Evolutionary conservation across 2,329 filamentous ascomycete genomes (phyloP).

Genomic region (Penicillium griseofulvum): DNA sequence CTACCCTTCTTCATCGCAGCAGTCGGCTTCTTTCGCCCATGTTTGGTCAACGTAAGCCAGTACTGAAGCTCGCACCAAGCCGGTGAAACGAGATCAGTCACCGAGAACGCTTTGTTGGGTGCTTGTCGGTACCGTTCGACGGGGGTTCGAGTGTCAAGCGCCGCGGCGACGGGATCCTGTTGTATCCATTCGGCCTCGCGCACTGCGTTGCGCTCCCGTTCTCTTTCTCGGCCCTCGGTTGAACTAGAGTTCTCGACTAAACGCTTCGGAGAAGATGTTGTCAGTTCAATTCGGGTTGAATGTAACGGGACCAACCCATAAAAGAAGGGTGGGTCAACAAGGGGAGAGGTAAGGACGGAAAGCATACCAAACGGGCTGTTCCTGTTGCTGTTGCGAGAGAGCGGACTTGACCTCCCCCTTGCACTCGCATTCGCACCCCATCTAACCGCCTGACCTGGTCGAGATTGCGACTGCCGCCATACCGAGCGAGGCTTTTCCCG

Average conservation of each 20-base stretch:
- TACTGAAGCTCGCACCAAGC: constrained; percentile 97
- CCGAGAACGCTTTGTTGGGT: constrained; percentile 75
- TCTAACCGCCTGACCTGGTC: constrained; percentile 15
- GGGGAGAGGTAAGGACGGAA: background rate
- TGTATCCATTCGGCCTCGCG: constrained; percentile 28
- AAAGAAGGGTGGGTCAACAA: constrained; percentile 12
- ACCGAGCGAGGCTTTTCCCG: constrained; percentile 37
- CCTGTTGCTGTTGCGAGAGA: constrained; percentile 26
- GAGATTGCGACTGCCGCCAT: constrained; percentile 19
- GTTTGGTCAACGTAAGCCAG: constrained; percentile 76
- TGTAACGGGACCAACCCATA: background rate
- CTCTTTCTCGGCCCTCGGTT: constrained; percentile 34
- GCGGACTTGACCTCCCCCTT: constrained; percentile 30
- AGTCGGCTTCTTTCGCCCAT: constrained; percentile 73
- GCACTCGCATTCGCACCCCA: constrained; percentile 7
- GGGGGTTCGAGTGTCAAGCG: constrained; percentile 57
- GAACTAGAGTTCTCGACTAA: constrained; percentile 56
- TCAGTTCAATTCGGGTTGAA: constrained; percentile 49
- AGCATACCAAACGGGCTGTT: constrained; percentile 33
- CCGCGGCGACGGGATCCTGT: constrained; percentile 13
- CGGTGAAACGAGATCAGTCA: constrained; percentile 82
- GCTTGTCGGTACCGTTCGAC: constrained; percentile 74
- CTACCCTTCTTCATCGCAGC: constrained; percentile 80
- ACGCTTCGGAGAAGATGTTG: constrained; percentile 56
- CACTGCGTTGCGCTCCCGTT: constrained; percentile 30